A percentile compares a stretch with the other conserved stretches of the same genome.
phyloP scores from a whole-genome alignment of 345 rosid genomes.

The Citrus sp. region DNA sequence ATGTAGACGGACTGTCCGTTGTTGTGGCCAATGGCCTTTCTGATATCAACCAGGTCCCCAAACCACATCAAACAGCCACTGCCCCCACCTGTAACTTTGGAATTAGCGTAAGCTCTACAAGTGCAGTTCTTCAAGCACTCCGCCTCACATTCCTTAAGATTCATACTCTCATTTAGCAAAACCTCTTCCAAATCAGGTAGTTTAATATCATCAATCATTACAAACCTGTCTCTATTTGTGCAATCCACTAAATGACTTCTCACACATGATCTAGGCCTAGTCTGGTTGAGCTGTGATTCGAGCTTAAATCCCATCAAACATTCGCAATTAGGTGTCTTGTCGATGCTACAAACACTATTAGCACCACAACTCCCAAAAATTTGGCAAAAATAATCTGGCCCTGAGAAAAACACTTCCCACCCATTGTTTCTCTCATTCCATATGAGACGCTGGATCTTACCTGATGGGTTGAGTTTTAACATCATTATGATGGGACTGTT shows the following conservation, averaged over 20 bases:
- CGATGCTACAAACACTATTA: constrained; percentile 15
- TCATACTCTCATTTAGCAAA: constrained; percentile 15
- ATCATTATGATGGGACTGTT: constrained; percentile 11
- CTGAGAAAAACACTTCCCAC: not conserved
- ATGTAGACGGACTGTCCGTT: constrained; percentile 27
- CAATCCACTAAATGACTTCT: constrained; percentile 12
- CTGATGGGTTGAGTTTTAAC: constrained; percentile 10
- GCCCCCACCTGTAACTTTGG: constrained; percentile 21
- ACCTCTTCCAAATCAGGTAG: not conserved
- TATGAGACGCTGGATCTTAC: constrained; percentile 15
- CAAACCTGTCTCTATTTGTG: constrained; percentile 10
- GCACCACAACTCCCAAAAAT: constrained; percentile 27
- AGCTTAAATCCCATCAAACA: constrained; percentile 19
- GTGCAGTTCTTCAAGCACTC: constrained; percentile 26
- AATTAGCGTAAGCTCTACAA: constrained; percentile 29
- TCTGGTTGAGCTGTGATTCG: not conserved
- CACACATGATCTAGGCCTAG: not conserved
- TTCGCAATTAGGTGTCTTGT: not conserved
- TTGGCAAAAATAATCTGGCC: constrained; percentile 32
- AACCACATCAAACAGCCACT: constrained; percentile 40
- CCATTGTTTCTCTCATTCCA: constrained; percentile 12
- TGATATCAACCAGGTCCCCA: constrained; percentile 24
- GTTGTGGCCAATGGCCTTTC: not conserved
- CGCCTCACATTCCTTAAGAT: constrained; percentile 22
- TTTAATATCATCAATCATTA: constrained; percentile 30